Conservation (phyloP, 202 grass and related monocot genomes). For the Musa balbisiana region DNA sequence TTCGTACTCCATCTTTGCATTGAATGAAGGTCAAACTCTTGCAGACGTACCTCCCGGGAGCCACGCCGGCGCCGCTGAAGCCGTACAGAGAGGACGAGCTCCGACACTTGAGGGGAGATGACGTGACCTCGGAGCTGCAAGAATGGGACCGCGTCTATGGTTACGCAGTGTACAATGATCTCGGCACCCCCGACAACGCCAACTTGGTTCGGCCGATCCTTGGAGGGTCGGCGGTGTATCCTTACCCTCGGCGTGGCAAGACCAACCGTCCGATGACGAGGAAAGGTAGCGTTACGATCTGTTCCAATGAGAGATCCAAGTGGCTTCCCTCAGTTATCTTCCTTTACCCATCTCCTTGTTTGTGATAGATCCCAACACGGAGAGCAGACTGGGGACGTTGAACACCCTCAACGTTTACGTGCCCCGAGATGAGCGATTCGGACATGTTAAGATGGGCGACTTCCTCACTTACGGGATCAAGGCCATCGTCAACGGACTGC, state of each 20-base stretch:
- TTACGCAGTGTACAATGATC: slow-evolving; percentile 75
- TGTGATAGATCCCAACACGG: slow-evolving; percentile 32
- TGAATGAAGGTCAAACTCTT: background rate
- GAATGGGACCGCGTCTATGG: slow-evolving; percentile 70
- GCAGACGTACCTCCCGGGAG: slow-evolving; percentile 53
- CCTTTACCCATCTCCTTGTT: too few species aligned
- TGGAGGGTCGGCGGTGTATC: slow-evolving; percentile 45
- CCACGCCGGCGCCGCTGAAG: slow-evolving; percentile 49
- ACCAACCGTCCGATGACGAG: slow-evolving; percentile 40
- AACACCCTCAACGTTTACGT: slow-evolving; percentile 43
- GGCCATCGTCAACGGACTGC: slow-evolving; percentile 40
- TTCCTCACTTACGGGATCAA: slow-evolving; percentile 66
- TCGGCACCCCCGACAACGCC: slow-evolving; percentile 38
- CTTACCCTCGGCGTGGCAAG: slow-evolving; percentile 64
- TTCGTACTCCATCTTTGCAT: background rate
- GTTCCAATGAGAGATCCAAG: too few species aligned
- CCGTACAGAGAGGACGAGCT: slow-evolving; percentile 70
- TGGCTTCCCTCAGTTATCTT: too few species aligned
- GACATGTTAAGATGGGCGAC: slow-evolving; percentile 61
- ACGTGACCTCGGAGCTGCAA: slow-evolving; percentile 34
- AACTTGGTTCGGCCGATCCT: slow-evolving; percentile 41
- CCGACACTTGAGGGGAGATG: slow-evolving; percentile 44
- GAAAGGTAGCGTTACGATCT: slow-evolving; percentile 16
- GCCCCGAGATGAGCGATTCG: slow-evolving; percentile 74
- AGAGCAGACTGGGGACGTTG: slow-evolving; percentile 46